Percentiles rank a stretch among this genome's conserved stretches.
phyloP scores from a whole-genome alignment of 1,284 basidiomycete genomes.

The Austroboletus niveus region DNA sequence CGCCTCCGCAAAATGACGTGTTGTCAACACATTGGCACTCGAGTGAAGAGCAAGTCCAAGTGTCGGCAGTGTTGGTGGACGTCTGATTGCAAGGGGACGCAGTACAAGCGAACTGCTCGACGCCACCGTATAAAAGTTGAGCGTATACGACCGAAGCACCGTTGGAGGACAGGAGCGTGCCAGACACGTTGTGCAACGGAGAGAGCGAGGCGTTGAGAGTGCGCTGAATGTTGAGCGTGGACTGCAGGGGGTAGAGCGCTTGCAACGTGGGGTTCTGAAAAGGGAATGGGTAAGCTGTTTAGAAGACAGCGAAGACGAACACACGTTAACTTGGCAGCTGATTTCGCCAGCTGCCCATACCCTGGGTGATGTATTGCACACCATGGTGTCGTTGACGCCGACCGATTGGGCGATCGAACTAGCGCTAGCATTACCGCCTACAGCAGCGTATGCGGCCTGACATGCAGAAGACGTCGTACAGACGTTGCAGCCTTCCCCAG shows the following conservation, averaged over 20 bases:
- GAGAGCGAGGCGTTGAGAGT: conserved; percentile 67
- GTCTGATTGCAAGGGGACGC: conserved; percentile 71
- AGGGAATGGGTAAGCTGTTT: conserved; percentile 1
- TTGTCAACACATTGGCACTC: conserved; percentile 69
- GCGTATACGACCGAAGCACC: conserved; percentile 63
- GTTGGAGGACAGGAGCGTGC: conserved; percentile 47
- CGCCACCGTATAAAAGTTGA: conserved; percentile 80
- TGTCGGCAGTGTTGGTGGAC: conserved; percentile 36
- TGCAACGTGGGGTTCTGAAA: conserved; percentile 76
- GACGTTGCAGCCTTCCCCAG: conserved; percentile 76
- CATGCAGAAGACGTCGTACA: conserved; percentile 63
- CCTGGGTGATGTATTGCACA: conserved; percentile 57
- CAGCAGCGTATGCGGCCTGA: conserved; percentile 50
- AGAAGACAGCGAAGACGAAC: conserved; percentile 29
- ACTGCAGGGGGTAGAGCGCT: conserved; percentile 63
- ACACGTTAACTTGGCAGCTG: conserved; percentile 72
- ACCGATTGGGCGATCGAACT: conserved; percentile 15
- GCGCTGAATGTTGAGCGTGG: conserved; percentile 75
- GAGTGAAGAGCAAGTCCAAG: conserved; percentile 72
- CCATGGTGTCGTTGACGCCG: conserved; percentile 56
- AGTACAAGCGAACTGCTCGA: conserved; percentile 81
- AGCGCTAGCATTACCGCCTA: conserved; percentile 35
- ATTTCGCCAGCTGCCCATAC: conserved; percentile 70
- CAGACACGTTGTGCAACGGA: conserved; percentile 55
- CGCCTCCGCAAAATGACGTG: conserved; percentile 73